These are phyloP conservation scores for Sclerotinia minor DNA, from an alignment of 2,329 filamentous ascomycete genomes.

Conservation along the genomic window DNA sequence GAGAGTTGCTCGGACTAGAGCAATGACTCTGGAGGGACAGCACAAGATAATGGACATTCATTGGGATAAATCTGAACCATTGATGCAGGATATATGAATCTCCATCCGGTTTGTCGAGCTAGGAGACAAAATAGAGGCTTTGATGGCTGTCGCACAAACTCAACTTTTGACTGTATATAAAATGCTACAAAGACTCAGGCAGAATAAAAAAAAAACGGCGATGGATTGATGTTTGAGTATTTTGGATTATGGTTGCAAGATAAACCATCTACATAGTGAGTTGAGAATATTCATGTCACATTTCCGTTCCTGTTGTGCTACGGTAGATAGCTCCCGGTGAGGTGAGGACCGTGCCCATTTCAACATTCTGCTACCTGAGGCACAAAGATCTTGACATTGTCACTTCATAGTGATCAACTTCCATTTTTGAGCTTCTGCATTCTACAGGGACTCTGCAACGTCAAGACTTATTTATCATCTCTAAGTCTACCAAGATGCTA, in stretches of 20 bases:
- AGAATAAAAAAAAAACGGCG: neutral
- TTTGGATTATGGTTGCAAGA: no score
- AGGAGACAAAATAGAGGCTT: neutral
- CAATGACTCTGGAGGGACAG: no score
- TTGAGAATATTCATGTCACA: no score
- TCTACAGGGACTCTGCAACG: neutral
- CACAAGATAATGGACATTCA: neutral
- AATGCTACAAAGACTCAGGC: neutral
- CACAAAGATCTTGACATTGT: neutral
- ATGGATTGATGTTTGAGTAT: no score
- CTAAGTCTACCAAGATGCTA: conserved; percentile 10
- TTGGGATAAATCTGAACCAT: neutral
- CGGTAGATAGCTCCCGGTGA: neutral
- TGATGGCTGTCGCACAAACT: neutral
- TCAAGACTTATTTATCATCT: neutral
- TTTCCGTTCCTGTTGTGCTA: neutral
- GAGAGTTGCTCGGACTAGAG: neutral
- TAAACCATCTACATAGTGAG: neutral
- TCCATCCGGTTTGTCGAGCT: neutral
- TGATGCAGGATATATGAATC: neutral
- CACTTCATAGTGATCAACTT: conserved; percentile 11
- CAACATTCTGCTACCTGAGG: neutral
- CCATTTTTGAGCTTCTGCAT: conserved; percentile 4
- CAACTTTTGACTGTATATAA: neutral
- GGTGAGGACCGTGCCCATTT: conserved; percentile 5